Conservation (phyloP, 1,284 basidiomycete genomes). For the Chalciporus sp. region DNA sequence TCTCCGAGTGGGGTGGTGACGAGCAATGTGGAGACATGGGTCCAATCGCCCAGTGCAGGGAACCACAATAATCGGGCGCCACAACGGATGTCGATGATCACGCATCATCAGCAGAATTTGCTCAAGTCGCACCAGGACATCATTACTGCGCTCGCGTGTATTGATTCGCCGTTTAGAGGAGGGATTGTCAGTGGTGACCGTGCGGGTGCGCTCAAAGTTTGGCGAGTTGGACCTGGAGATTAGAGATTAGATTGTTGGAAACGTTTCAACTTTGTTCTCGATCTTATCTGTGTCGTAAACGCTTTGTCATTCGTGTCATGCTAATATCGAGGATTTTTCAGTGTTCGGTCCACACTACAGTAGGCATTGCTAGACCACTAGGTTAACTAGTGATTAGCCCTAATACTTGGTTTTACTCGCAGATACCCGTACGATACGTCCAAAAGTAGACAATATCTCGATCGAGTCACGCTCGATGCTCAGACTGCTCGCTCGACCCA, state of each 20-base stretch:
- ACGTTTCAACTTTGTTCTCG: neutral
- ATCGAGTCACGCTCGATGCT: slow-evolving; percentile 29
- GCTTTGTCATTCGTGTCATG: neutral
- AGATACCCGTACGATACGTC: slow-evolving; percentile 17
- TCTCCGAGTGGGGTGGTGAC: slow-evolving; percentile 45
- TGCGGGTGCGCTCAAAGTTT: slow-evolving; percentile 80
- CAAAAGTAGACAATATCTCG: slow-evolving; percentile 25
- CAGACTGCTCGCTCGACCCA: slow-evolving; percentile 27
- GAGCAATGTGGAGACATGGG: slow-evolving; percentile 68
- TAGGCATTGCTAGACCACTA: neutral
- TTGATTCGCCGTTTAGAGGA: slow-evolving; percentile 86
- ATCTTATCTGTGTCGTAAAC: slow-evolving; percentile 9
- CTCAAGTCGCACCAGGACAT: slow-evolving; percentile 83
- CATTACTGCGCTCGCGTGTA: slow-evolving; percentile 76
- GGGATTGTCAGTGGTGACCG: slow-evolving; percentile 87
- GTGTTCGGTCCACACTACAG: neutral
- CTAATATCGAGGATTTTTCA: neutral
- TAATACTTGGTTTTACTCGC: neutral
- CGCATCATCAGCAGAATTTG: slow-evolving; percentile 76
- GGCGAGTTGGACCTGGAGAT: slow-evolving; percentile 65
- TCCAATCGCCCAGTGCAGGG: slow-evolving; percentile 42
- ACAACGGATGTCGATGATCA: slow-evolving; percentile 77
- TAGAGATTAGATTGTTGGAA: slow-evolving; percentile 11
- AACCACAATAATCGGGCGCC: slow-evolving; percentile 65
- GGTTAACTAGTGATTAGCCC: neutral